Evolutionary conservation across 495 filamentous ascomycete genomes (phyloP).

Genomic region (Niebla homalea): DNA sequence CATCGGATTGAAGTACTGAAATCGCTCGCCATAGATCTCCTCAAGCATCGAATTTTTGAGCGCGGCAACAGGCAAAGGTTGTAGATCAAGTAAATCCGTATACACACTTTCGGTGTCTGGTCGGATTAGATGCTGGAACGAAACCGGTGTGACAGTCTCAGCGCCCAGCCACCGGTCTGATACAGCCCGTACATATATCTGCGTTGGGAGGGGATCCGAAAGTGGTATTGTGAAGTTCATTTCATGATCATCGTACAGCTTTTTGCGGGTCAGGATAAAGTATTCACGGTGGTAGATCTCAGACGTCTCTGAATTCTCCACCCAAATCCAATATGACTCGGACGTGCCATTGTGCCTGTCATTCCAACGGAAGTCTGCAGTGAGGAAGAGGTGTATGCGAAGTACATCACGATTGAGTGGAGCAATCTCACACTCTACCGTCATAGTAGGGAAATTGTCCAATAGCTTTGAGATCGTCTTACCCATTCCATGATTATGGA

Average conservation of each 20-base stretch:
- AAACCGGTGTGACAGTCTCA: conserved; percentile 89
- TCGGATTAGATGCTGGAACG: conserved; percentile 94
- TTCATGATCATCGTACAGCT: conserved; percentile 87
- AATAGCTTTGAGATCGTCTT: conserved; percentile 65
- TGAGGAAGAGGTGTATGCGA: conserved; percentile 69
- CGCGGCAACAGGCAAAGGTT: conserved; percentile 77
- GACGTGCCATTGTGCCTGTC: conserved; percentile 88
- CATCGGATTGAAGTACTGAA: conserved; percentile 98
- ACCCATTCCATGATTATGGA: conserved; percentile 82
- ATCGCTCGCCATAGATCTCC: conserved; percentile 74
- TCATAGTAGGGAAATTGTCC: conserved; percentile 83
- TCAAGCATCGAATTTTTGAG: conserved; percentile 80
- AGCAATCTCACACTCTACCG: conserved; percentile 84
- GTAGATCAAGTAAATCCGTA: conserved; percentile 82
- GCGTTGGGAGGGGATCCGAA: conserved; percentile 78
- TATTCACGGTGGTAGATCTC: conserved; percentile 98
- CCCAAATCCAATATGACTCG: conserved; percentile 97
- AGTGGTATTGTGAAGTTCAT: conserved; percentile 96
- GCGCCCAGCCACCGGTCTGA: conserved; percentile 95
- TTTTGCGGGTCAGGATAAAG: conserved; percentile 80
- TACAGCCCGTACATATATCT: conserved; percentile 89
- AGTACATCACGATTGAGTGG: conserved; percentile 91
- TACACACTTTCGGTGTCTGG: conserved; percentile 97
- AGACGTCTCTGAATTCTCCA: conserved; percentile 93
- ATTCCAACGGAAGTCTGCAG: conserved; percentile 89